phyloP scores from a whole-genome alignment of 75 land plant species.

The Selaginella moellendorffii region DNA sequence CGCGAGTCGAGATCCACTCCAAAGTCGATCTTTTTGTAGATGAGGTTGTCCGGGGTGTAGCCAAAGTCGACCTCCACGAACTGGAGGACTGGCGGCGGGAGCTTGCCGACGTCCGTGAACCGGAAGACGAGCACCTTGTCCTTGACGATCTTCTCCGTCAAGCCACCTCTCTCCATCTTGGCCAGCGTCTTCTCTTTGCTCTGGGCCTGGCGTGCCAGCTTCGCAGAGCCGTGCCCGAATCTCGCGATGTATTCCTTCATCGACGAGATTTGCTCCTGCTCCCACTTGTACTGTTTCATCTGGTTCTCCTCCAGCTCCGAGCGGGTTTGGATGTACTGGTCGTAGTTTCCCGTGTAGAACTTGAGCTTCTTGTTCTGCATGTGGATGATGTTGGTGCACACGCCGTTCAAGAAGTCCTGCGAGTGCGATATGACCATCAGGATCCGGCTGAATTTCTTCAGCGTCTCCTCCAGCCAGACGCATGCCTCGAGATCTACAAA shows the following conservation, averaged over 20 bases:
- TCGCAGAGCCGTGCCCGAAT: constrained; percentile 83
- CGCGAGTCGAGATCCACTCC: constrained; percentile 81
- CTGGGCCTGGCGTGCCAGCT: constrained; percentile 80
- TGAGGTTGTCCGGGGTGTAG: constrained; percentile 65
- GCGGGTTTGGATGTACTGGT: constrained; percentile 76
- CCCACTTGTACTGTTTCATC: constrained; percentile 91
- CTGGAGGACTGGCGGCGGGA: constrained; percentile 84
- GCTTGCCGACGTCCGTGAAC: constrained; percentile 68
- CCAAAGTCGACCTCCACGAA: constrained; percentile 77
- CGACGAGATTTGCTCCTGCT: constrained; percentile 63
- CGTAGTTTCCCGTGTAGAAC: constrained; percentile 74
- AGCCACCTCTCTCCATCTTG: constrained; percentile 81
- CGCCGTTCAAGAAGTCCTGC: constrained; percentile 91
- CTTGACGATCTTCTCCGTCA: constrained; percentile 57
- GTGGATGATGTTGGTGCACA: constrained; percentile 91
- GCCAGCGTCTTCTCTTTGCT: constrained; percentile 83
- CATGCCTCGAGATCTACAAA: constrained; percentile 85
- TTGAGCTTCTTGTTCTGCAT: constrained; percentile 87
- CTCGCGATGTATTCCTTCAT: constrained; percentile 95
- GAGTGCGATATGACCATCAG: constrained; percentile 92
- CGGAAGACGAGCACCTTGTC: constrained; percentile 65
- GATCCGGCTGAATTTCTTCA: constrained; percentile 81
- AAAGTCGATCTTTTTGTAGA: constrained; percentile 67
- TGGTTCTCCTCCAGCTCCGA: constrained; percentile 76
- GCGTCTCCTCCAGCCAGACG: constrained; percentile 84